Evolutionary conservation across 2,329 filamentous ascomycete genomes (phyloP), one percentile per base, ranked within the genome.

Genomic region (Neospermospora avenae): DNA sequence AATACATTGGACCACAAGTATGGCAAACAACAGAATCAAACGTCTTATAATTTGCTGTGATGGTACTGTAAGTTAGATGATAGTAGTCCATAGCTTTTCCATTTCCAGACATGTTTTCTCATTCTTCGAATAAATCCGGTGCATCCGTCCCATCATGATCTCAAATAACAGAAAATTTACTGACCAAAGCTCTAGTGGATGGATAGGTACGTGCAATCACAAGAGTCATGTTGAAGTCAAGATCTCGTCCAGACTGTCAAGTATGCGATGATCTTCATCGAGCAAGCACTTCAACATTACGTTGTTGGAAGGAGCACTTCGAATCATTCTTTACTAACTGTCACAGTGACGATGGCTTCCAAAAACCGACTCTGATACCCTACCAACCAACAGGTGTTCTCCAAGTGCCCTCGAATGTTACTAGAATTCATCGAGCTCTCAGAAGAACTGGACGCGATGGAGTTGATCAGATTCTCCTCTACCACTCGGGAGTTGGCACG

Each of bases 351-450:
- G 65, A 69, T 63, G 69, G 69, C 7, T 72, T 66, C 48, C 63
- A 51, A 18, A 69, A 70, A 41, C 69, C 69, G 22, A 67, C 68
- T 6, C 58, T 70, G 25, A 68, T 81, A 18, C 80, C 82, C 0
- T 84, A 83, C 53, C 84, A 85, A 55, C 81, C 86, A 39, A 85
- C 83, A 6, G 81, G 82, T 37, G 80, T 85, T 57, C 81, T 82
- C 4, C 80, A 84, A 42, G 80, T 81, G 59, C 81, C 86, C 66
- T 80, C 68, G 24, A 86, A 87, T 62, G 82, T 86, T 44, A 85
- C 83, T 16, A 80, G 83, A 22, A 81, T 87, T 57, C 81, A 81
- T 13, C 79, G 83, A 41, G 82, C 81, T 58, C 80, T 87, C 67
- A 80, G 79, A 64, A 77, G 78, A 39, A 74, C 70, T 41, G 81